A percentile compares a stretch with the other conserved stretches of the same genome.
These are phyloP conservation scores for Podospora australis DNA, from an alignment of 495 filamentous ascomycete species.

Conservation along the genomic window DNA sequence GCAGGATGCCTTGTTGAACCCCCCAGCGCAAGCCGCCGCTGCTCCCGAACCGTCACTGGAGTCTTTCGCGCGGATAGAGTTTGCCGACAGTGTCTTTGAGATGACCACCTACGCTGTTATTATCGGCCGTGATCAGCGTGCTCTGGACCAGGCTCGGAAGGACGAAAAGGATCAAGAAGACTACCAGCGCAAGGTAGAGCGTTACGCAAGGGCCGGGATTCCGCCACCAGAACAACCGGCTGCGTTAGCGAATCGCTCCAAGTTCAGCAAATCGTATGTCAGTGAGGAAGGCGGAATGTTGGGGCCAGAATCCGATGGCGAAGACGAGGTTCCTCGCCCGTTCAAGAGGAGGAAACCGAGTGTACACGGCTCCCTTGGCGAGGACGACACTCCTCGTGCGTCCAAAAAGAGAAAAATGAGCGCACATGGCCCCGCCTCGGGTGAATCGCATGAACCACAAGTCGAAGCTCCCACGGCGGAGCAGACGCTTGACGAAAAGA, in stretches of 20 bases:
- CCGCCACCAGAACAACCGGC: slow-evolving; percentile 31
- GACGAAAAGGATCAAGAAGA: slow-evolving; percentile 35
- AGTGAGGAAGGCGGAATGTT: slow-evolving; percentile 49
- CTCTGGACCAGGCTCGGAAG: slow-evolving; percentile 36
- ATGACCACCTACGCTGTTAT: slow-evolving; percentile 48
- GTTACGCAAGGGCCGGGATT: slow-evolving; percentile 32
- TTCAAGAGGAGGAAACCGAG: slow-evolving; percentile 34
- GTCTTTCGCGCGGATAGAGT: slow-evolving; percentile 46
- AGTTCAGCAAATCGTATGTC: slow-evolving; percentile 47
- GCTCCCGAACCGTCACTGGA: slow-evolving; percentile 33
- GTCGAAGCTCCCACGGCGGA: slow-evolving; percentile 6
- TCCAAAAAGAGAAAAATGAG: slow-evolving; percentile 34
- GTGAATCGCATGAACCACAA: slow-evolving; percentile 11
- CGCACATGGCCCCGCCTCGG: slow-evolving; percentile 15
- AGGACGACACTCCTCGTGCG: slow-evolving; percentile 31
- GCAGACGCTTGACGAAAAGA: slow-evolving; percentile 17
- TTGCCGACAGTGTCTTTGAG: slow-evolving; percentile 45
- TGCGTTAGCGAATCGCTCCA: slow-evolving; percentile 30
- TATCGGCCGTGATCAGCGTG: slow-evolving; percentile 43
- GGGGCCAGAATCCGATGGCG: slow-evolving; percentile 43
- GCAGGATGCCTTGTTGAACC: no score
- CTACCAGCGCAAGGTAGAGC: slow-evolving; percentile 32
- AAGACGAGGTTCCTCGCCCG: slow-evolving; percentile 30
- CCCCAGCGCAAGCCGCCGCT: not conserved
- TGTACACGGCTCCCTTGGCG: slow-evolving; percentile 23